These are phyloP conservation scores for Zygnema cylindricum DNA, from an alignment of 139 green algal genomes.

Conservation along the genomic window DNA sequence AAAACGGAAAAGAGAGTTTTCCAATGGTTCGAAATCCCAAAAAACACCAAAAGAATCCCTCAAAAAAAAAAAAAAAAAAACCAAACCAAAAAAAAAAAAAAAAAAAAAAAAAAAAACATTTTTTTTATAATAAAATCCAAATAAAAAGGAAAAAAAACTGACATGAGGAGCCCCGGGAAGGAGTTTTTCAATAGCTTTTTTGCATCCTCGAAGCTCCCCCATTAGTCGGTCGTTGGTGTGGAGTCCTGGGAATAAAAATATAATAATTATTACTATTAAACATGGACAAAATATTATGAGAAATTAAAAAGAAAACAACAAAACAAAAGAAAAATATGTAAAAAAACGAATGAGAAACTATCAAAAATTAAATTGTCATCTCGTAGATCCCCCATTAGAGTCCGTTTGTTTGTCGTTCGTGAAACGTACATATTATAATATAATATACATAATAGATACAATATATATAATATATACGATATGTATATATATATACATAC, in stretches of 20 bases:
- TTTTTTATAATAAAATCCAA: conserved; percentile 8
- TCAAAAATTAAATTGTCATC: not conserved
- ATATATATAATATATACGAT: no score
- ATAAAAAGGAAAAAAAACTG: conserved; percentile 33
- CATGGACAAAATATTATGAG: not conserved
- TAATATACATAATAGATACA: no score
- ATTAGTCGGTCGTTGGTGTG: conserved; percentile 96
- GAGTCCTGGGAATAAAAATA: conserved; percentile 64
- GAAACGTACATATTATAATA: no score
- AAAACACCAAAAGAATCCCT: no score
- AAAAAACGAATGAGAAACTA: not conserved
- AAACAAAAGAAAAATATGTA: not conserved
- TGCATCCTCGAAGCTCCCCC: conserved; percentile 83
- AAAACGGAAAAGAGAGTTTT: no score
- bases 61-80: not conserved
- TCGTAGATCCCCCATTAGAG: not conserved
- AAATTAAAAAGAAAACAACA: not conserved
- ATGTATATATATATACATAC: no score
- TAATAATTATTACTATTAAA: not conserved
- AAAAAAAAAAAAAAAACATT: not conserved
- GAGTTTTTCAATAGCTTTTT: conserved; percentile 68
- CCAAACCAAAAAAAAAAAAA: not conserved
- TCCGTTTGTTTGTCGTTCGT: no score
- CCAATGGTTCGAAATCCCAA: no score
- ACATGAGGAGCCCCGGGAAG: conserved; percentile 70